phyloP scores from a whole-genome alignment of 176 grass and related monocot genomes.

The Phoenix dactylifera region DNA sequence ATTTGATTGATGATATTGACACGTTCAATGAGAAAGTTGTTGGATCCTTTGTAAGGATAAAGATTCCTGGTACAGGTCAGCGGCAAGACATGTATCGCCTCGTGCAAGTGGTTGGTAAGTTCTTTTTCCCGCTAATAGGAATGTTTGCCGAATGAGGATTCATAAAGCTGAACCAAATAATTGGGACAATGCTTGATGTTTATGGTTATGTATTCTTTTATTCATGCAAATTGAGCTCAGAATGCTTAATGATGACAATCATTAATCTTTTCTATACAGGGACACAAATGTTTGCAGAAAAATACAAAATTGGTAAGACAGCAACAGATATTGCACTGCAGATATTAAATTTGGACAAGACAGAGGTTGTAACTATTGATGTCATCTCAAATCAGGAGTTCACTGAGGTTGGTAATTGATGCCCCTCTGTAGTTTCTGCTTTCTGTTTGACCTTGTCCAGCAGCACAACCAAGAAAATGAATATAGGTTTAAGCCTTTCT shows the following conservation, averaged over 20 bases:
- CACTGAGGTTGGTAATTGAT: slow-evolving; percentile 52
- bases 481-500: no score
- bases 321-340: slow-evolving; percentile 75
- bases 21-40: slow-evolving; percentile 66
- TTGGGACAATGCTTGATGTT: no score
- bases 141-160: no score
- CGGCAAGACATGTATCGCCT: slow-evolving; percentile 98
- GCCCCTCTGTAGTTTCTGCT: background rate
- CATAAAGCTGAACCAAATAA: no score
- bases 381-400: slow-evolving; percentile 96
- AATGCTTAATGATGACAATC: no score
- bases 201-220: no score
- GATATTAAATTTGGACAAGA: slow-evolving; percentile 94
- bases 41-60: slow-evolving; percentile 91
- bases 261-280: slow-evolving; percentile 46
- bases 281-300: slow-evolving; percentile 59
- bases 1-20: slow-evolving; percentile 66
- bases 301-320: slow-evolving; percentile 86
- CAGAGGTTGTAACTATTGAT: slow-evolving; percentile 79
- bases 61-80: slow-evolving; percentile 61
- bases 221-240: no score
- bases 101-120: slow-evolving; percentile 90
- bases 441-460: background rate
- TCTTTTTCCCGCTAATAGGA: background rate
- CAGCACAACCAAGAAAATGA: background rate